Base-by-base conservation (phyloP, 129 eudicot species). In the Pulicaria dysenterica region DNA sequence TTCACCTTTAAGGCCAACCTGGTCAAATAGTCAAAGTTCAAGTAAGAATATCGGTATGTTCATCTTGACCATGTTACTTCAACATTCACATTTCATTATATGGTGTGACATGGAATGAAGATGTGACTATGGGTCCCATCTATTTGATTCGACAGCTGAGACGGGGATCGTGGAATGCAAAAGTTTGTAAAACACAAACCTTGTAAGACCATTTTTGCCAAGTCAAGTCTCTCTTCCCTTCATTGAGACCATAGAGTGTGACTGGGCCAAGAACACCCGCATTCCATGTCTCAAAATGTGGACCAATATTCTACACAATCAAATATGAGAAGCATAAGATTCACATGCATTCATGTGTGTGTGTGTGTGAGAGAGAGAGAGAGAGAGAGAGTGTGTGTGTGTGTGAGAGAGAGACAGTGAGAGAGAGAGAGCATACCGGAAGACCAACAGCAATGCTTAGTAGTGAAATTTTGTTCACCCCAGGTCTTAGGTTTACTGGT, bases 161-260 rank as follows among this genome's bases (percentile, higher is more conserved):
- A 57, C 3, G 61, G 13, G 74, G 53, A 36, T 10, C 17, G 15
- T 6, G 6, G 4, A 54, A 40, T 36, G 11, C 24, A 40, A 40
- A 64, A 13, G 48, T 36, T 46, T 31, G 15, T 8, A 38, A 51
- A 74, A 64, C 54, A 79, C 81, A 41, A 76, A 95, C 99, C 99
- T 95, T 95, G 73, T 95, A 91, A 72, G 99, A 77, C 99, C 99
- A 95, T 71, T 88, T 95, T 77, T 95, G 99, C 99, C 99, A 90
- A 50, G 99, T 84, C 44, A 95, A 91, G 85, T 90, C 99, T 79
- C 96, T 48, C 69, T 81, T 86, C n/a, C 97, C 96, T 62, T 88
- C 84, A 58, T 91, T 86, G 47, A 95, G 90, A 58, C 99, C 99
- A 43, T 80, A 79, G 19, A 95, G 89, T 65, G 90, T 67, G 73